Evolutionary conservation across 805 yeast species (phyloP), one percentile per base, ranked within the genome.

Genomic region (Clavispora vitiphila): DNA sequence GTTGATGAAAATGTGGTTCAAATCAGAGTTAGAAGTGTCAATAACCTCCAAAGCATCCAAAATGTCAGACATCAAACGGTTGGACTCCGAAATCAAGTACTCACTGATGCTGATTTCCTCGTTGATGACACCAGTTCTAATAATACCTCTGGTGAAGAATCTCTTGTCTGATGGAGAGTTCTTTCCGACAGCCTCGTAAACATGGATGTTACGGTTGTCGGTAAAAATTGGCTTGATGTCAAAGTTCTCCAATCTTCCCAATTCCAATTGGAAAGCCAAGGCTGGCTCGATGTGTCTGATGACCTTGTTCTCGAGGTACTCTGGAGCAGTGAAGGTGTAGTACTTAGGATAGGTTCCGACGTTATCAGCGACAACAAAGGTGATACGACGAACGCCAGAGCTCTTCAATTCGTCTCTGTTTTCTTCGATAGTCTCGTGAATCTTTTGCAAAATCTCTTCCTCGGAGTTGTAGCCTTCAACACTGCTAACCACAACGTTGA

Each of bases 281-380:
- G 98, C 96, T 19, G 99, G 99, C 67, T 93, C 98, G 54, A 93
- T 89, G 63, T 93, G 97, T 72, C 99, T 89, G 62, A 93, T 86
- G 16, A 90, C 90, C 67, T 83, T 80, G 70, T 93, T 96, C 70
- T 93, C 99, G 26, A 55, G 57, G 61, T 85, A 93, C 27, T 76
- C 75, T 39, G 95, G 95, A 47, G 91, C 96, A 58, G 86, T 86
- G 78, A 87, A 93, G 29, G 98, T 93, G 72, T 83, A 93, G 73
- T 91, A 93, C 65, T 85, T 86, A 55, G 99, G 99, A 66, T 91
- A 90, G 38, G 85, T 63, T 50, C 98, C 98, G 56, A 80, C 81
- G 41, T 74, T 77, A 61, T 81, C 80, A 47, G 95, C 96, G 53
- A 93, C 74, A 46, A 89, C 86, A 67, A 93, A 88, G 2, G 99